phyloP scores from a whole-genome alignment of 768 basidiomycete species.

The Agaricus blazei region DNA sequence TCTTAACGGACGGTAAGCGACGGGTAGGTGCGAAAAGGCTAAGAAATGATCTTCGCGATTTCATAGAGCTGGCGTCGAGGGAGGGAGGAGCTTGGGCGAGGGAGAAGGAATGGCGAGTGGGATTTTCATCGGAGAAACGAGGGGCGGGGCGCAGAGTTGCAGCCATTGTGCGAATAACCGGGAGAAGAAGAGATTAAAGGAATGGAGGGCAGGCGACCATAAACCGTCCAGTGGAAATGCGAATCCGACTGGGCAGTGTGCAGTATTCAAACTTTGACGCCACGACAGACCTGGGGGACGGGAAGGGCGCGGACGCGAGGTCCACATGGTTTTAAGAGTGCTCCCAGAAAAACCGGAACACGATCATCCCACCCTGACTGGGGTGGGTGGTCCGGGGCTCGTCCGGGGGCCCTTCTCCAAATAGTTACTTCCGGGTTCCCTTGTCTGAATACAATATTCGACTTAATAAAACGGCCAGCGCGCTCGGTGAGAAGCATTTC shows the following conservation, averaged over 20 bases:
- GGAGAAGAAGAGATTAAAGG: neutral
- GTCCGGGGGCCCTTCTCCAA: conserved; percentile 1
- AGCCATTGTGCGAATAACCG: neutral
- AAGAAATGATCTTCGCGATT: conserved; percentile 11
- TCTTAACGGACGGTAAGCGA: neutral
- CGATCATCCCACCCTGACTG: neutral
- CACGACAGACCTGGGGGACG: neutral
- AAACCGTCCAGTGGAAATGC: neutral
- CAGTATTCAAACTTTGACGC: neutral
- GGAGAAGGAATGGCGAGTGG: conserved; percentile 2
- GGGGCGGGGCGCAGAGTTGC: conserved; percentile 2
- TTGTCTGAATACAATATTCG: neutral
- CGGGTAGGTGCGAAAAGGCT: neutral
- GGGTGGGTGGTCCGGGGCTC: neutral
- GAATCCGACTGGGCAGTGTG: neutral
- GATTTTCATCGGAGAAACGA: conserved; percentile 5
- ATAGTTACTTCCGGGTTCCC: neutral
- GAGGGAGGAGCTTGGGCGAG: conserved; percentile 1
- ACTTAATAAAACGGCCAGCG: no score
- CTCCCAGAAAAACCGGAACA: neutral
- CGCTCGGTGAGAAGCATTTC: no score
- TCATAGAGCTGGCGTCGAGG: conserved; percentile 8
- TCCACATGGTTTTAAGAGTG: neutral
- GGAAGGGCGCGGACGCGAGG: neutral
- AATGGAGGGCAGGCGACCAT: conserved; percentile 2